These are phyloP conservation scores for Eutrema japonicum DNA, from an alignment of 345 rosid genomes.

Conservation along the genomic window DNA sequence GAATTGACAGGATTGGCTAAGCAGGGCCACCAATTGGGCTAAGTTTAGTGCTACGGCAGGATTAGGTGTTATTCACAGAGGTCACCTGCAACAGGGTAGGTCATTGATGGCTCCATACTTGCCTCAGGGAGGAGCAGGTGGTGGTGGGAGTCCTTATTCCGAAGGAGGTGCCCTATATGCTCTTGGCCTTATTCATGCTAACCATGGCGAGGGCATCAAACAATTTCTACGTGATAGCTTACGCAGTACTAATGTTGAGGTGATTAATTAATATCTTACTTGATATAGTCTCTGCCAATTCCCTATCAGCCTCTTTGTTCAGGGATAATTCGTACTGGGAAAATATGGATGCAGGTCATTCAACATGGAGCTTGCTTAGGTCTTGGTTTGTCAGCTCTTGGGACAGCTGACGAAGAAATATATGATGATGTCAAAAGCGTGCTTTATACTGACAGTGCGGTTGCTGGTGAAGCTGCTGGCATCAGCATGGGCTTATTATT, in stretches of 20 bases:
- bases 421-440: slow-evolving; percentile 89
- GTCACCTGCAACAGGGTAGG: slow-evolving; percentile 96
- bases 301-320: slow-evolving; percentile 28
- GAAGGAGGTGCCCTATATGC: slow-evolving; percentile 99
- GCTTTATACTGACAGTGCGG: slow-evolving; percentile 92
- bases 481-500: slow-evolving; percentile 96
- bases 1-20: slow-evolving; percentile 87
- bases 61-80: slow-evolving; percentile 97
- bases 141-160: slow-evolving; percentile 97
- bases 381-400: slow-evolving; percentile 97
- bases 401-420: slow-evolving; percentile 97
- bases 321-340: background rate
- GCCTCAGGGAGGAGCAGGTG: slow-evolving; percentile 96
- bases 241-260: slow-evolving; percentile 92
- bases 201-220: slow-evolving; percentile 99
- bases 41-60: slow-evolving; percentile 99
- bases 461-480: slow-evolving; percentile 99
- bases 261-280: slow-evolving; percentile 35
- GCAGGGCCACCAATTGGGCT: slow-evolving; percentile 99
- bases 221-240: slow-evolving; percentile 94
- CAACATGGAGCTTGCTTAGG: slow-evolving; percentile 99
- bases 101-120: slow-evolving; percentile 97
- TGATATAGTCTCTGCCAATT: background rate
- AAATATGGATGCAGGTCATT: slow-evolving; percentile 67
- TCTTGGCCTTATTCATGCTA: slow-evolving; percentile 96